phyloP scores from a whole-genome alignment of 176 grass and related monocot genomes.

The Carex myosuroides region DNA sequence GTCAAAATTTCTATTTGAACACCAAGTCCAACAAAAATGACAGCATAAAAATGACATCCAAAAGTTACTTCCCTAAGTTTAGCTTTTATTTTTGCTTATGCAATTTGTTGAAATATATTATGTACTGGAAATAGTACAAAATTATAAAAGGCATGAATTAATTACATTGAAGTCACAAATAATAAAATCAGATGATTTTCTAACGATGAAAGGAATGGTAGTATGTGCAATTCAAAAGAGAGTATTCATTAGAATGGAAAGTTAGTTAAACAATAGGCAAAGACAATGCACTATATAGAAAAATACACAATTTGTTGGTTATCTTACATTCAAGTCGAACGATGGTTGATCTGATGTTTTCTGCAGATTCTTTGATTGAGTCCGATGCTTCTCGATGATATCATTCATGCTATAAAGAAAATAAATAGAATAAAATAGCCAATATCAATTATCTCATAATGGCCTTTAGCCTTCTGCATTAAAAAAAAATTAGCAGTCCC shows the following conservation, averaged over 20 bases:
- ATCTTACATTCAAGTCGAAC: slow-evolving; percentile 9
- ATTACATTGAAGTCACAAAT: too few relatives aligned
- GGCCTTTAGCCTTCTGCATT: neutral
- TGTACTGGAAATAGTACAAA: neutral
- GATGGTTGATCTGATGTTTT: neutral
- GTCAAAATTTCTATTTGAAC: too few relatives aligned
- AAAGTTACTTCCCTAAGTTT: neutral
- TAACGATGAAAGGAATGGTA: neutral
- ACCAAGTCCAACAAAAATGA: too few relatives aligned
- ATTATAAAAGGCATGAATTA: neutral
- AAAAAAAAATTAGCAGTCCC: neutral
- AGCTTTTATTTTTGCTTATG: too few relatives aligned
- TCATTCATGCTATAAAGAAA: slow-evolving; percentile 1
- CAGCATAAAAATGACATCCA: too few relatives aligned
- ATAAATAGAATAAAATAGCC: neutral
- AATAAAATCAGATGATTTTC: neutral
- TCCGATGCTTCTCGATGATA: slow-evolving; percentile 4
- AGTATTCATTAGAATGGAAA: neutral
- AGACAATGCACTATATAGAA: neutral
- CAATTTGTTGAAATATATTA: neutral
- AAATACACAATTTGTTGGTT: neutral
- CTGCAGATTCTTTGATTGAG: slow-evolving; percentile 12
- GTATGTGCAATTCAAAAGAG: neutral
- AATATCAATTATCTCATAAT: neutral
- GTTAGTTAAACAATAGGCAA: neutral